Evolutionary conservation across 352 stramenopile species (phyloP).

Genomic region (Pythium diclinum): DNA sequence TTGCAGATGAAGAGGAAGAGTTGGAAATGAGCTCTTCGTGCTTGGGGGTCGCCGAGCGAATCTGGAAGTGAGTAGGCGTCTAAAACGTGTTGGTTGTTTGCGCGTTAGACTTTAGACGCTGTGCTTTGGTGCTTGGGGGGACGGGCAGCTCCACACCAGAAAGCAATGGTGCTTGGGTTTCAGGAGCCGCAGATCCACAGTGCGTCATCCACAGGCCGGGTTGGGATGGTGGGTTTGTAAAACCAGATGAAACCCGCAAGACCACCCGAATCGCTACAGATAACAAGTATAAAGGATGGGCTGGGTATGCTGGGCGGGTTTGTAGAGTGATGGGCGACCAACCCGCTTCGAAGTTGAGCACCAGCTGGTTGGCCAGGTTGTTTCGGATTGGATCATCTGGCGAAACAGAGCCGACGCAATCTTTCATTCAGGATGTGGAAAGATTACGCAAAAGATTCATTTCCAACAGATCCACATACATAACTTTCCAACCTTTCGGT

Average conservation of each 20-base stretch:
- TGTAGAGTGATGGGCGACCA: neutral
- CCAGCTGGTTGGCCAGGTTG: neutral
- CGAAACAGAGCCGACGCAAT: constrained; percentile 2
- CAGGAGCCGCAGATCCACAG: constrained; percentile 10
- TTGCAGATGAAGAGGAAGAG: neutral
- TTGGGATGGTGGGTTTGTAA: neutral
- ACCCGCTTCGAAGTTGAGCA: neutral
- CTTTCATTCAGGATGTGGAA: neutral
- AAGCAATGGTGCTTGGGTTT: constrained; percentile 26
- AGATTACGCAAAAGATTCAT: neutral
- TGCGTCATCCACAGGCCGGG: constrained; percentile 6
- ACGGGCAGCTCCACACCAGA: neutral
- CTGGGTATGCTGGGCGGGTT: neutral
- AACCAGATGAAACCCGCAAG: neutral
- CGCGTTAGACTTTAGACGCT: neutral
- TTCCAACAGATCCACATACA: neutral
- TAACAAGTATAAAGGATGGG: neutral
- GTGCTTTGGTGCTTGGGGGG: constrained; percentile 12
- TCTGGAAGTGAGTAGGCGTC: constrained; percentile 20
- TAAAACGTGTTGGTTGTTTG: constrained; percentile 11
- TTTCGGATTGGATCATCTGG: neutral
- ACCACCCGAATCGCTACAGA: neutral
- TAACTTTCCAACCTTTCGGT: neutral
- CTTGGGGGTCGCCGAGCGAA: constrained; percentile 1
- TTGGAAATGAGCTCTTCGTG: neutral